Base-by-base conservation (phyloP, 1,284 basidiomycete genomes). In the Ceraceosorus bombacis region DNA sequence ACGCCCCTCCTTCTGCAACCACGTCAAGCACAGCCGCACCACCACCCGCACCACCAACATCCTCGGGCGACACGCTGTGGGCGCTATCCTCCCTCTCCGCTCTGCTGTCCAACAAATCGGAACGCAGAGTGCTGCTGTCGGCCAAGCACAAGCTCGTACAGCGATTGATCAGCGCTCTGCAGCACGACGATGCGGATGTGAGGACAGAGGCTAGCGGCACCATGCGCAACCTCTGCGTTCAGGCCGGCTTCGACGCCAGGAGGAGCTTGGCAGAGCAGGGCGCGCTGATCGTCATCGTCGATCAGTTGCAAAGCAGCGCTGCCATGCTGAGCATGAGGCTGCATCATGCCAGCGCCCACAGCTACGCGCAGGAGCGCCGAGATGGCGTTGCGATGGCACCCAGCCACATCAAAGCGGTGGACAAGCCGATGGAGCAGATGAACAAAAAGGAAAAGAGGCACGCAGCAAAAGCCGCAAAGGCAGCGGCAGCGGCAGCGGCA, bases 371-470 rank as follows among this genome's bases (percentile, higher is more conserved):
- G n/a, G 54, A 55, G 17, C 27, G 27, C 2, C 27, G 27, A 27
- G 43, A 46, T 15, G 43, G 43, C 43, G 10, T 10, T 10, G 43
- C 43, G 9, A 8, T n/a, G n/a, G 41, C 13, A 13, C 8, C 13
- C 5, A 6, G 17, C 6, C 17, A 51, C 37, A 13, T 12, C 10
- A 5, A 6, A 8, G 15, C 27, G 36, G 53, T 37, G n/a, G 53
- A 67, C 13, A 76, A 73, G 60, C 67, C 72, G 9, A 55, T 69
- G 53, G 75, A 73, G 15, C 59, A 76, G 58, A 72, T 77, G 72
- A 77, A 77, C 63, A 68, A 71, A 49, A 77, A 77, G 65, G 71
- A 77, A 55, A 71, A 66, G 56, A 58, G 75, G 10, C 72, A 72
- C 49, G 69, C 70, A 4, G 64, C 72, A 38, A 76, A 72, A 50